Base-by-base conservation (phyloP, 305 asterid genomes). In the Fraxinus angustifolia region DNA sequence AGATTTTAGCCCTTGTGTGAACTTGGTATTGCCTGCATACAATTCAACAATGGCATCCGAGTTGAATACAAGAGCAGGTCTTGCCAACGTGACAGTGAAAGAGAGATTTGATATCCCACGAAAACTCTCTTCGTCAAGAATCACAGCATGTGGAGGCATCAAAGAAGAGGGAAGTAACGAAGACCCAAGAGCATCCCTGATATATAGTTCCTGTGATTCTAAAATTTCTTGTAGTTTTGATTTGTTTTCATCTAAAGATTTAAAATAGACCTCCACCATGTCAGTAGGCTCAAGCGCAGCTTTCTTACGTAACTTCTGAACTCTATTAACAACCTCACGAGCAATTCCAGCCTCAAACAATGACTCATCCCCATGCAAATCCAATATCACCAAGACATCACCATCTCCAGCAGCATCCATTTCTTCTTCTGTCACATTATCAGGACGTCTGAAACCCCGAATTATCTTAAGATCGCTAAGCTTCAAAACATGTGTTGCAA, bases 331-430 rank as follows among this genome's bases (percentile, higher is more conserved):
- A 81, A 96, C 91, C 92, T 96, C 99, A 53, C 99, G 97, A 71
- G 98, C 97, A 82, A 92, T 88, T 45, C 99, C 98, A 75, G 95
- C 96, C 88, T 88, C 94, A 50, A 88, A 75, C 90, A 93, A 83
- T 74, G 98, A 93, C 16, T 92, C 97, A 68, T 93, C 98, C 3
- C 84, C 80, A 8, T 87, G 93, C 90, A 96, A 85, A 83, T 94
- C 97, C 87, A 96, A 81, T 42, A 96, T 84, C 83, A 94, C 98
- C 90, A 96, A 88, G 34, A 96, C 98, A 85, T 96, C 99, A 77
- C 98, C 99, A 79, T 96, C 99, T 71, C 98, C 98, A 76, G 93
- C 96, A 16, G 99, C 98, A 81, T 93, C 98, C 83, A 94, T 87
- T 73, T 94, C 99, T 75, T 94, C 93, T 21, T 83, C 88, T 65